phyloP scores from a whole-genome alignment of 371 early-diverging fungal species.

The Sporodiniella umbellata region DNA sequence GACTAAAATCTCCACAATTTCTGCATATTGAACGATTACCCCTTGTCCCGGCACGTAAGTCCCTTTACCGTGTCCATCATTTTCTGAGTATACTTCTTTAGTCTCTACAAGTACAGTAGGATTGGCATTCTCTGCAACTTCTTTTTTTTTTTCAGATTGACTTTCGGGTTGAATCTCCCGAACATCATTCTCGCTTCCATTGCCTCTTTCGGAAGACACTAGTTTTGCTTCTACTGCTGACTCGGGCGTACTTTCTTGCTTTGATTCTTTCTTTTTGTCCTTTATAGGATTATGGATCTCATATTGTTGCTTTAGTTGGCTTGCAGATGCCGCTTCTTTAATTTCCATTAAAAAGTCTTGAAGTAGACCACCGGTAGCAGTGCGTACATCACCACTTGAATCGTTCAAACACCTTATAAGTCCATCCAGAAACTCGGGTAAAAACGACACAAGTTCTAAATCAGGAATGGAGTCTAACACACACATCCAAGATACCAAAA shows the following conservation, averaged over 20 bases:
- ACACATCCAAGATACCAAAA: slow-evolving; percentile 89
- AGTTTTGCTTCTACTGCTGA: not conserved
- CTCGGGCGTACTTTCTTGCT: not conserved
- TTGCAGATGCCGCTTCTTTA: slow-evolving; percentile 68
- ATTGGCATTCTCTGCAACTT: not conserved
- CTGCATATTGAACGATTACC: slow-evolving; percentile 75
- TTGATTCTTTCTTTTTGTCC: slow-evolving; percentile 21
- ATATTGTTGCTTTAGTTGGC: slow-evolving; percentile 25
- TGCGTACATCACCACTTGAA: slow-evolving; percentile 79
- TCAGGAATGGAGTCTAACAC: slow-evolving; percentile 89
- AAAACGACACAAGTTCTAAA: slow-evolving; percentile 78
- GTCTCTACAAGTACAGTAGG: not conserved
- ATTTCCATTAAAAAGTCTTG: slow-evolving; percentile 82
- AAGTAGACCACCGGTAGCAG: slow-evolving; percentile 61
- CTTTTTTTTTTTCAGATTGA: slow-evolving; percentile 4
- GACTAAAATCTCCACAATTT: slow-evolving; percentile 76
- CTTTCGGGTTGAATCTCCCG: not conserved
- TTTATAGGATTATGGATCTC: slow-evolving; percentile 28
- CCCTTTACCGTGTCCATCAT: slow-evolving; percentile 52
- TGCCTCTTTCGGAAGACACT: not conserved
- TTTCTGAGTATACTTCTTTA: slow-evolving; percentile 14
- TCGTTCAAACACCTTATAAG: slow-evolving; percentile 83
- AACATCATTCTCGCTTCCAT: not conserved
- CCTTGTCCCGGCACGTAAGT: slow-evolving; percentile 68
- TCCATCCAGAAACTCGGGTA: slow-evolving; percentile 89